Evolutionary conservation across 2,329 filamentous ascomycete species (phyloP).

Genomic region (Diaporthe sp.): DNA sequence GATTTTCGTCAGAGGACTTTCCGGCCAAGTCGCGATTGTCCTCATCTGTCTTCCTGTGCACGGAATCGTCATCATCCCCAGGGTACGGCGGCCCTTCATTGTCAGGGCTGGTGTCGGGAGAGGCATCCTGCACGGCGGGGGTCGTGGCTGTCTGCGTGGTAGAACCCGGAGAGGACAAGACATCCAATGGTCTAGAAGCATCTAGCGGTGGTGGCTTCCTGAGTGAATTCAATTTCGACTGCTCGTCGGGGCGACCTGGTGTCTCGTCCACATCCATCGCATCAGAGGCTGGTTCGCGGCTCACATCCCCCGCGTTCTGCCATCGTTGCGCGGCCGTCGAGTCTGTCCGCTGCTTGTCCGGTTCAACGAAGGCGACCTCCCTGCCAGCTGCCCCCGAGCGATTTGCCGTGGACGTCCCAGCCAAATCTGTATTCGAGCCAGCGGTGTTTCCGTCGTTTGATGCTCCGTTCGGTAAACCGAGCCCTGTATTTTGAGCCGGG

Average conservation of each 20-base stretch:
- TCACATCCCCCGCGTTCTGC: conserved; percentile 35
- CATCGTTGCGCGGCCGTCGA: neutral
- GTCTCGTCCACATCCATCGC: conserved; percentile 41
- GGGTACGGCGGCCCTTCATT: conserved; percentile 72
- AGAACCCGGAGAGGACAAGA: conserved; percentile 70
- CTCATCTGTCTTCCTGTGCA: conserved; percentile 52
- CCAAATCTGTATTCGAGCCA: neutral
- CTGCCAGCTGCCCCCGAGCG: conserved; percentile 24
- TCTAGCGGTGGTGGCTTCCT: conserved; percentile 52
- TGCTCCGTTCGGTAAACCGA: neutral
- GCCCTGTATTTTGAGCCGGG: neutral
- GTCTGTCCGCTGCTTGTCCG: conserved; percentile 2
- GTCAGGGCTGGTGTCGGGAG: conserved; percentile 81
- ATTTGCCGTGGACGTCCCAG: neutral
- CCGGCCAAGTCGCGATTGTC: conserved; percentile 42
- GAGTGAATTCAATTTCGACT: conserved; percentile 47
- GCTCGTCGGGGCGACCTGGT: conserved; percentile 47
- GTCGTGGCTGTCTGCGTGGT: conserved; percentile 82
- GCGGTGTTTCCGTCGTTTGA: neutral
- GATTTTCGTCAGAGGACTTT: conserved; percentile 40
- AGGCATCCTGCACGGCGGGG: conserved; percentile 75
- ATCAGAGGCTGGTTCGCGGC: conserved; percentile 40
- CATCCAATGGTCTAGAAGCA: conserved; percentile 54
- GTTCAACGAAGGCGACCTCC: conserved; percentile 35
- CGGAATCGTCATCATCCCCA: conserved; percentile 60